Base-by-base conservation (phyloP, 73 alveolate genomes). In the Durusdinium trenchii region DNA sequence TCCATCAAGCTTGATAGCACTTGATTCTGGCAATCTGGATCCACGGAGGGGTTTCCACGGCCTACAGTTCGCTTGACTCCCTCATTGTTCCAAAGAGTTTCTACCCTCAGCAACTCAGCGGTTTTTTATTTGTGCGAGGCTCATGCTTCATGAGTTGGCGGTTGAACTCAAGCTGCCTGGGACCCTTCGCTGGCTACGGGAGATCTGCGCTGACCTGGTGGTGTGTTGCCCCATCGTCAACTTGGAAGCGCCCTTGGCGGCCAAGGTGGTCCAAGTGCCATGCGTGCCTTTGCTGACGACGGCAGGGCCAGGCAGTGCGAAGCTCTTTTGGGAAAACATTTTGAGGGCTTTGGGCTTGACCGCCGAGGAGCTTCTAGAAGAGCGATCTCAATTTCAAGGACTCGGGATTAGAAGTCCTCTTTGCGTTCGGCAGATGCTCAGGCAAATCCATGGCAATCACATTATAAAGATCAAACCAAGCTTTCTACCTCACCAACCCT, bases 121-220 rank as follows among this genome's bases (percentile, higher is more conserved):
- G n/a, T n/a, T n/a, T n/a, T n/a, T n/a, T n/a, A n/a, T n/a, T n/a
- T n/a, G 18, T 28, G 96, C 71, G 50, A 61, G 83, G 52, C 45
- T 87, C 50, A 87, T 61, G 23, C n/a, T 87, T 28, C 40, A 64
- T 47, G 96, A 87, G 64, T 1, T 87, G 46, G 85, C 85, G 9
- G 85, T 87, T 14, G 96, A 87, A 69, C 61, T 87, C 85, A 87
- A 61, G 96, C 67, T 87, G 30, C 96, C 96, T 40, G 96, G 96
- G n/a, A 87, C 85, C 30, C 85, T 87, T 2, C 84, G 96, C 40
- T 87, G 96, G 96, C 85, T 87, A 23, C 64, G 32, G 36, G 62
- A 87, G 64, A 62, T 62, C 50, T 9, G 35, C 52, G 96, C 96
- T 30, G 69, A 43, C 71, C 85, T 85, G 35, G 96, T 87, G 61